Percentiles rank a stretch among this genome's conserved stretches.
Evolutionary conservation across 257 asterid species (phyloP).

Genomic region (Apocynum venetum): DNA sequence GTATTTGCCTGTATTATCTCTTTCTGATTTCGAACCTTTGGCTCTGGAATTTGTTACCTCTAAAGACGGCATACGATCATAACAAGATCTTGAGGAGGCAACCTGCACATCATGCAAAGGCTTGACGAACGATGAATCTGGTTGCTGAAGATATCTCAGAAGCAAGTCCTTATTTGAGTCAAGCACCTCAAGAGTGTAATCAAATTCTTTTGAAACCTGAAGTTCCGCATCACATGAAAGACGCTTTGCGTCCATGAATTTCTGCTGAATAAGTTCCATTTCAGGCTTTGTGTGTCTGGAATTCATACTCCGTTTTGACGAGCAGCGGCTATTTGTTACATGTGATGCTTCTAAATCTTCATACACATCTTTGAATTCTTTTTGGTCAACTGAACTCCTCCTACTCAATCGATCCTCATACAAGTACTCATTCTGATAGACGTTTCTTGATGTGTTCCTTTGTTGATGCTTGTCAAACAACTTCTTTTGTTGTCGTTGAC

Average conservation of each 20-base stretch:
- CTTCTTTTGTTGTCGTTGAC: slow-evolving; percentile 48
- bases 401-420: slow-evolving; percentile 29
- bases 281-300: slow-evolving; percentile 49
- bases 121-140: slow-evolving; percentile 40
- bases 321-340: slow-evolving; percentile 49
- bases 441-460: slow-evolving; percentile 22
- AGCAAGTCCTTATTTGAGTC: slow-evolving; percentile 48
- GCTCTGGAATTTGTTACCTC: slow-evolving; percentile 45
- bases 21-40: slow-evolving; percentile 44
- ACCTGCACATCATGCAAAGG: slow-evolving; percentile 43
- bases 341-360: slow-evolving; percentile 92
- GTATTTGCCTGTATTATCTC: slow-evolving; percentile 30
- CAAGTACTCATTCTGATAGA: slow-evolving; percentile 26
- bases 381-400: slow-evolving; percentile 52
- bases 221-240: slow-evolving; percentile 41
- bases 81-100: slow-evolving; percentile 39
- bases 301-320: slow-evolving; percentile 58
- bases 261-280: slow-evolving; percentile 50
- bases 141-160: slow-evolving; percentile 46
- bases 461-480: slow-evolving; percentile 41
- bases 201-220: slow-evolving; percentile 48
- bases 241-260: slow-evolving; percentile 46
- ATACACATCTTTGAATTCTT: slow-evolving; percentile 64
- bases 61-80: slow-evolving; percentile 46
- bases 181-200: slow-evolving; percentile 44